Evolutionary conservation across 345 rosid genomes (phyloP).

Genomic region (Hevea brasiliensis): DNA sequence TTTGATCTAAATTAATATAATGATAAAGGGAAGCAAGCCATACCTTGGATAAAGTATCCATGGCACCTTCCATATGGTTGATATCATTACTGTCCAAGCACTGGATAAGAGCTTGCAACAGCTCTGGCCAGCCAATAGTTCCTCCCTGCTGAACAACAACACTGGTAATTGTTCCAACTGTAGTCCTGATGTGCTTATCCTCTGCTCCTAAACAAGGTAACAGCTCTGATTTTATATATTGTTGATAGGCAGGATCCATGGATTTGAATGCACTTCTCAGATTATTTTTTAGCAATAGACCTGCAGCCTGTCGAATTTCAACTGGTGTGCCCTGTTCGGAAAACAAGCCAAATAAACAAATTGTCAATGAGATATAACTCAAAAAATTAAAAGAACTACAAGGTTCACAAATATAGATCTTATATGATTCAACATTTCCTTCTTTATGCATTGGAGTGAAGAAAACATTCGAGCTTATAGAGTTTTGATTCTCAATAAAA

Average conservation of each 20-base stretch:
- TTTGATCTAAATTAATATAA: too few relatives aligned
- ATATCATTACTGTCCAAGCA: conserved; percentile 83
- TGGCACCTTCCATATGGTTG: conserved; percentile 95
- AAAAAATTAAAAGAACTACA: too few relatives aligned
- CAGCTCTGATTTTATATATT: conserved; percentile 69
- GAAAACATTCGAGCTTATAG: background rate
- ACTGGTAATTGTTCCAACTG: conserved; percentile 82
- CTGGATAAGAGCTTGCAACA: conserved; percentile 71
- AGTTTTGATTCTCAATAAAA: background rate
- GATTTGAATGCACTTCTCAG: conserved; percentile 60
- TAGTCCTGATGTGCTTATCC: conserved; percentile 76
- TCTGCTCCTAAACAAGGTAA: conserved; percentile 83
- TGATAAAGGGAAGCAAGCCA: background rate
- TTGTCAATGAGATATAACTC: background rate
- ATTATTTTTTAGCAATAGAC: conserved; percentile 84
- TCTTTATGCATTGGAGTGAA: background rate
- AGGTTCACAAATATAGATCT: too few relatives aligned
- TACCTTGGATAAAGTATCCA: conserved; percentile 96
- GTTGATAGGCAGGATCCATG: conserved; percentile 59
- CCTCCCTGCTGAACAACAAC: conserved; percentile 69
- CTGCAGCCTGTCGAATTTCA: conserved; percentile 96
- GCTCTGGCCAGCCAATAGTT: conserved; percentile 78
- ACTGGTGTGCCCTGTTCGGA: conserved; percentile 64
- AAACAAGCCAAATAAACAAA: background rate
- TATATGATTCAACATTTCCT: background rate